Percentiles rank a stretch among this genome's conserved stretches.
Evolutionary conservation across 2,329 filamentous ascomycete species (phyloP).

Genomic region (Botrytis paeoniae): DNA sequence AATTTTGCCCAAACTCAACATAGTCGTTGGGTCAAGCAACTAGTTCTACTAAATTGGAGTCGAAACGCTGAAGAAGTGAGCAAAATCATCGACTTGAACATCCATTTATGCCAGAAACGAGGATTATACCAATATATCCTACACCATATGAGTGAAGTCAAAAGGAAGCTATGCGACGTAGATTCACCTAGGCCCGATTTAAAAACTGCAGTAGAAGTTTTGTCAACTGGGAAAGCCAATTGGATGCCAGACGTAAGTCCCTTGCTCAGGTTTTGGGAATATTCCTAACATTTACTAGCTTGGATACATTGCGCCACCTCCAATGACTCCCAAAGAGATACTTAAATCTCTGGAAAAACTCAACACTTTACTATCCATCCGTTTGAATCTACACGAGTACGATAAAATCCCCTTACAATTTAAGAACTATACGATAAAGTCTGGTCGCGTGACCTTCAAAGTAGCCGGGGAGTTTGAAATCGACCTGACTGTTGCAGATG

Average conservation of each 20-base stretch:
- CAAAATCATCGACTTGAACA: constrained; percentile 82
- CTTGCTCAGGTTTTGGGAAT: neutral
- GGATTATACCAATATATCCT: constrained; percentile 58
- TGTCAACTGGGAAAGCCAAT: constrained; percentile 72
- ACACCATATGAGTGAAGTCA: constrained; percentile 66
- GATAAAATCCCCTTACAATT: constrained; percentile 74
- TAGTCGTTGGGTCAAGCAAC: constrained; percentile 85
- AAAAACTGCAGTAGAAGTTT: constrained; percentile 79
- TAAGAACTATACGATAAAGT: constrained; percentile 71
- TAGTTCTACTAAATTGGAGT: constrained; percentile 90
- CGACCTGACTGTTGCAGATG: constrained; percentile 85
- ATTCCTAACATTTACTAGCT: constrained; percentile 49
- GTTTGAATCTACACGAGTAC: constrained; percentile 80
- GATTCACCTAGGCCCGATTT: constrained; percentile 88
- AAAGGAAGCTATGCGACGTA: constrained; percentile 66
- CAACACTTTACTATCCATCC: constrained; percentile 77
- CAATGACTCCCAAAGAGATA: constrained; percentile 68
- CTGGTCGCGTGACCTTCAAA: constrained; percentile 86
- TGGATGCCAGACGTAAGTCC: constrained; percentile 73
- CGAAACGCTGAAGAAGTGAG: constrained; percentile 74
- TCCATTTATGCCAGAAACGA: constrained; percentile 65
- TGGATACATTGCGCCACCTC: constrained; percentile 71
- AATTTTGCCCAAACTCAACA: constrained; percentile 78
- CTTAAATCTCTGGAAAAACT: constrained; percentile 74
- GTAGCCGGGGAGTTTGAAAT: constrained; percentile 86